Evolutionary conservation across 257 asterid genomes (phyloP), one percentile per base, ranked within the genome.

Genomic region (Thymus mandschuricus): DNA sequence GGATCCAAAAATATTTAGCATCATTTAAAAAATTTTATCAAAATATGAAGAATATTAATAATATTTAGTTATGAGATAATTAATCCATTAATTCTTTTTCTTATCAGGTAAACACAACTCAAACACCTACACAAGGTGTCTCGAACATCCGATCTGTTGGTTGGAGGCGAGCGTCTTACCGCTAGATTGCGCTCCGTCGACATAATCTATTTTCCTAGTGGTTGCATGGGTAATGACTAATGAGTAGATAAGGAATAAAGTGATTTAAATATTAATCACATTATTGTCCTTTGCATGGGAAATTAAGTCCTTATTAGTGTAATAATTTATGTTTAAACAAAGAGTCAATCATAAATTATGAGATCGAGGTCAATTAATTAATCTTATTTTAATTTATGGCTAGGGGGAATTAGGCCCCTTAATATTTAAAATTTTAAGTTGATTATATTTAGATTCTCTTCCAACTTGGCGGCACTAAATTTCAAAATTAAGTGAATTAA

Each of bases 241-340:
- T 21, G 21, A 2, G 38, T 34, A 38, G 79, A 75, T 75, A 61
- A 61, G 79, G 63, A 75, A 30, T 69, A 57, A 30, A 28, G 45
- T 67, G 74, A 67, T 40, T 50, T n/a, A 50, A 44, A 58, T 57
- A 34, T 28, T 59, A 57, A 48, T 66, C 11, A 50, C 12, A 44
- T 21, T n/a, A 2, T 66, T 66, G 69, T 66, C 78, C 28, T 66
- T 21, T 52, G 48, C 56, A 12, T 38, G 29, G 13, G 50, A 41
- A 57, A 56, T 5, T 55, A 35, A 48, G 21, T 21, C 21, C 21
- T 9, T 56, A 29, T n/a, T 59, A 15, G 49, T 44, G 9, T 44
- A 44, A 44, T 44, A 44, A 58, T 58, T 12, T 11, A 27, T 41
- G 35, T 31, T 52, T 34, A 15, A 33, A 70, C 27, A 33, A 31